Percentiles rank a stretch among this genome's conserved stretches.
These are phyloP conservation scores for Setaria italica DNA, from an alignment of 202 grass and related monocot genomes.

Conservation along the genomic window DNA sequence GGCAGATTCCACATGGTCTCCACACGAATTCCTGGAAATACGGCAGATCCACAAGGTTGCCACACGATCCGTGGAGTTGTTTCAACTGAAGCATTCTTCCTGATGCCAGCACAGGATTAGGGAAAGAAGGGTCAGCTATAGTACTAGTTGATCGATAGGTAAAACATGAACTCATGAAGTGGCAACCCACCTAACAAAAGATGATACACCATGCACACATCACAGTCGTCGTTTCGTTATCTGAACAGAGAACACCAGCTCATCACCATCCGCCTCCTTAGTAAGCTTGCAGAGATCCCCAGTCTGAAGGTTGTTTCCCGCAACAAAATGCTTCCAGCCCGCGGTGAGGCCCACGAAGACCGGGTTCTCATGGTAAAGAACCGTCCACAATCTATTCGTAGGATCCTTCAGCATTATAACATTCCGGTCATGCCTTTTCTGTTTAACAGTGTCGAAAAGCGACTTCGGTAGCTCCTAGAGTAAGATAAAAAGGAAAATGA, in stretches of 20 bases:
- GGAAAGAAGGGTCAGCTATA: background rate
- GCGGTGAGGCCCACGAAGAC: conserved; percentile 51
- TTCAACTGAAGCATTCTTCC: background rate
- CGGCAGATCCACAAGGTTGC: background rate
- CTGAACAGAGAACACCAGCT: conserved; percentile 46
- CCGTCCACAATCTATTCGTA: conserved; percentile 55
- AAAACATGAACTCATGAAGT: background rate
- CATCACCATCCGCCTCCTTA: conserved; percentile 30
- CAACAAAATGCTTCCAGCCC: conserved; percentile 60
- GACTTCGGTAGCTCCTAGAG: conserved; percentile 48
- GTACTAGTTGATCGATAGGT: background rate
- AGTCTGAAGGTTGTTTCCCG: conserved; percentile 52
- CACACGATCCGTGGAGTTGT: background rate
- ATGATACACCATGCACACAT: background rate
- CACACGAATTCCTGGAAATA: background rate
- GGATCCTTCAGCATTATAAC: conserved; percentile 62
- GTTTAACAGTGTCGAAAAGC: background rate
- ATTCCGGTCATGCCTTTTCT: conserved; percentile 34
- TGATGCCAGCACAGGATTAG: background rate
- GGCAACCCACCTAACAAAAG: background rate
- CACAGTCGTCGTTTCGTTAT: conserved; percentile 13
- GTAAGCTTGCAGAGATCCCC: conserved; percentile 48
- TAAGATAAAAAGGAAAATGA: background rate
- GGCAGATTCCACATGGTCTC: background rate
- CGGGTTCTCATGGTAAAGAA: conserved; percentile 52